phyloP scores from a whole-genome alignment of 371 early-diverging fungal species.

The Umbelopsis sp. region DNA sequence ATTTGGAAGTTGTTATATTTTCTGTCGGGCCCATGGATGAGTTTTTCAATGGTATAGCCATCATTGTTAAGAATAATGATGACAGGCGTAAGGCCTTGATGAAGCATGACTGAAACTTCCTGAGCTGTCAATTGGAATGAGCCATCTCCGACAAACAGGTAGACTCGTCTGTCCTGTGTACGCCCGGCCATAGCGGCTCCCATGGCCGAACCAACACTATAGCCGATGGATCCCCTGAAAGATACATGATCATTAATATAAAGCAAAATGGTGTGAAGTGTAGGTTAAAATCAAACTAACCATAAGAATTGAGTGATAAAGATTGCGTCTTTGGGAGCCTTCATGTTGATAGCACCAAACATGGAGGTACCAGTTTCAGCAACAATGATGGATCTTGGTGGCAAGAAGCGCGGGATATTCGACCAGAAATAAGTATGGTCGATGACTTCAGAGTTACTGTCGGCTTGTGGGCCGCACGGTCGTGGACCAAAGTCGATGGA shows the following conservation, averaged over 20 bases:
- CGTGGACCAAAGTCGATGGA: constrained; percentile 30
- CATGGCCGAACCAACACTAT: constrained; percentile 37
- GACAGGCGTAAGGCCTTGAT: constrained; percentile 48
- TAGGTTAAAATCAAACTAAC: not conserved
- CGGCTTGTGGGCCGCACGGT: constrained; percentile 23
- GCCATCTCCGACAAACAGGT: constrained; percentile 58
- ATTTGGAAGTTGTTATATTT: constrained; percentile 52
- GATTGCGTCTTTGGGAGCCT: constrained; percentile 35
- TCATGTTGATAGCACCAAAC: constrained; percentile 45
- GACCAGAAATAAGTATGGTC: constrained; percentile 49
- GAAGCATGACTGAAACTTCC: constrained; percentile 52
- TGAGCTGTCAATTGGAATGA: constrained; percentile 55
- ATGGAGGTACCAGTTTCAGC: constrained; percentile 57
- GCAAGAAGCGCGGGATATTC: constrained; percentile 35
- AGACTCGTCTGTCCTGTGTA: constrained; percentile 27
- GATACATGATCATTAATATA: not conserved
- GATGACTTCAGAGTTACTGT: constrained; percentile 32
- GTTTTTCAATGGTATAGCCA: constrained; percentile 56
- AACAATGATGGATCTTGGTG: constrained; percentile 39
- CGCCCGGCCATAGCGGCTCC: constrained; percentile 44
- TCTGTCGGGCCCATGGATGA: constrained; percentile 50
- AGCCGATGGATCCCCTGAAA: constrained; percentile 45
- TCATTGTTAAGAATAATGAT: constrained; percentile 57
- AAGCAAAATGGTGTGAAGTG: not conserved
- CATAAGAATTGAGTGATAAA: constrained; percentile 47